phyloP scores from a whole-genome alignment of 2,329 filamentous ascomycete genomes.

The Xylariaceae sp. region DNA sequence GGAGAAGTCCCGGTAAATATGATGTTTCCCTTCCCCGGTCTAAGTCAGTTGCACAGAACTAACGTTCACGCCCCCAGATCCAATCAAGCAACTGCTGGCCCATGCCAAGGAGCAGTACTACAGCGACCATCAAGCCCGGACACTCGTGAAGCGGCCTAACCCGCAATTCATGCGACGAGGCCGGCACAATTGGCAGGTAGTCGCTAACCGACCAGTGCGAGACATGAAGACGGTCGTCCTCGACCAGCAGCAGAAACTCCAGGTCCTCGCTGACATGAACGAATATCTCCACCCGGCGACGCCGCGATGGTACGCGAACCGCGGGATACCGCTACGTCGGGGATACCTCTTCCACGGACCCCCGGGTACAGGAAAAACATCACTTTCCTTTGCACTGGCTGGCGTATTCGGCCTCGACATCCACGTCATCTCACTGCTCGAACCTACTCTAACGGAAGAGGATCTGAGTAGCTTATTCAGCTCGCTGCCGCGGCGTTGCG shows the following conservation, averaged over 20 bases:
- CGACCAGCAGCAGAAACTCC: constrained; percentile 69
- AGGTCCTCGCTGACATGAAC: constrained; percentile 74
- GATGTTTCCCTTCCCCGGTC: background rate
- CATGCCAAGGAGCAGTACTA: constrained; percentile 61
- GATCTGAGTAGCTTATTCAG: constrained; percentile 66
- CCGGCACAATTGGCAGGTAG: constrained; percentile 59
- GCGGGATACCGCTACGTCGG: constrained; percentile 77
- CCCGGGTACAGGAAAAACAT: constrained; percentile 77
- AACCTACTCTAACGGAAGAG: constrained; percentile 67
- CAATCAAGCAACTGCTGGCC: constrained; percentile 62
- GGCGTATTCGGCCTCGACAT: constrained; percentile 72
- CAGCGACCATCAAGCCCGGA: constrained; percentile 60
- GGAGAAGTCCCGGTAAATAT: constrained; percentile 49
- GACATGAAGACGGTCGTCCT: constrained; percentile 80
- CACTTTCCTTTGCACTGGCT: constrained; percentile 69
- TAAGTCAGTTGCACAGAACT: background rate
- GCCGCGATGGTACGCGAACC: constrained; percentile 74
- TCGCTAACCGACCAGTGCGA: constrained; percentile 69
- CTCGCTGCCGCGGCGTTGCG: constrained; percentile 65
- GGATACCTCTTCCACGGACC: constrained; percentile 82
- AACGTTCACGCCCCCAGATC: constrained; percentile 42
- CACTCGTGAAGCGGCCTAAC: constrained; percentile 62
- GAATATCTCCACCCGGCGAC: constrained; percentile 77
- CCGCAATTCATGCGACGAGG: constrained; percentile 55
- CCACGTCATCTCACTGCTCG: constrained; percentile 67